A percentile compares a stretch with the other conserved stretches of the same genome.
Conservation (phyloP, 2,329 filamentous ascomycete species). For the Diplodia mutila region DNA sequence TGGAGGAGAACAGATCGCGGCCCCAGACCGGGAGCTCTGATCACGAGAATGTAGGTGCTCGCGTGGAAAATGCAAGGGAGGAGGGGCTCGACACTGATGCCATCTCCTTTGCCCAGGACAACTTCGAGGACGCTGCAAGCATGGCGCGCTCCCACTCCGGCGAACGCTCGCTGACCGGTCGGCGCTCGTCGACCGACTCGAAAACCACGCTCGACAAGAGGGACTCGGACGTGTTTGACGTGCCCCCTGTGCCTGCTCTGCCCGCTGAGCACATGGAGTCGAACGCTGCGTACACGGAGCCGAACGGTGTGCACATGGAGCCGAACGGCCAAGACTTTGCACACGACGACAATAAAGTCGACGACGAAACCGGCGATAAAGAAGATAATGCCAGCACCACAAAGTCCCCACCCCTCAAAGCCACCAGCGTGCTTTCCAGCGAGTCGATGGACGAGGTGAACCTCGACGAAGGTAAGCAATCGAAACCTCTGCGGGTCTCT, state of each 20-base stretch:
- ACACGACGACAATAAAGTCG: conserved; percentile 36
- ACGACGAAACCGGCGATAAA: conserved; percentile 33
- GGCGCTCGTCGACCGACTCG: conserved; percentile 28
- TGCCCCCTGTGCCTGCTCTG: conserved; percentile 22
- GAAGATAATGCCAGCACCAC: conserved; percentile 27
- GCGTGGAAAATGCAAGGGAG: conserved; percentile 24
- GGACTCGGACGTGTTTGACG: conserved; percentile 38
- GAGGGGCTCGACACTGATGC: conserved; percentile 25
- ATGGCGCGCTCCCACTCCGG: conserved; percentile 51
- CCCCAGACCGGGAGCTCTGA: conserved; percentile 25
- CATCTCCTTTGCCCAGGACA: conserved; percentile 57
- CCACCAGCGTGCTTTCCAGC: conserved; percentile 17
- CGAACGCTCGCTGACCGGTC: conserved; percentile 59
- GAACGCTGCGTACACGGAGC: conserved; percentile 5
- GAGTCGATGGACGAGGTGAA: conserved; percentile 68
- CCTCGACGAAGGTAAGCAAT: conserved; percentile 59
- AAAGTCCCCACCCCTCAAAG: conserved; percentile 20
- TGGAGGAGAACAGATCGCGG: conserved; percentile 22
- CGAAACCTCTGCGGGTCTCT: not conserved
- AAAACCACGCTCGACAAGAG: conserved; percentile 26
- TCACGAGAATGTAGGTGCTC: conserved; percentile 22
- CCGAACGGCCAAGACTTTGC: conserved; percentile 26
- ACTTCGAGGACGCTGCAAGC: conserved; percentile 82
- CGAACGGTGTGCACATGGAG: conserved; percentile 24
- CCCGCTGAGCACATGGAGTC: conserved; percentile 15